A percentile compares a stretch with the other conserved stretches of the same genome.
Conservation (phyloP, 2,329 filamentous ascomycete species). For the Biscogniauxia sp. region DNA sequence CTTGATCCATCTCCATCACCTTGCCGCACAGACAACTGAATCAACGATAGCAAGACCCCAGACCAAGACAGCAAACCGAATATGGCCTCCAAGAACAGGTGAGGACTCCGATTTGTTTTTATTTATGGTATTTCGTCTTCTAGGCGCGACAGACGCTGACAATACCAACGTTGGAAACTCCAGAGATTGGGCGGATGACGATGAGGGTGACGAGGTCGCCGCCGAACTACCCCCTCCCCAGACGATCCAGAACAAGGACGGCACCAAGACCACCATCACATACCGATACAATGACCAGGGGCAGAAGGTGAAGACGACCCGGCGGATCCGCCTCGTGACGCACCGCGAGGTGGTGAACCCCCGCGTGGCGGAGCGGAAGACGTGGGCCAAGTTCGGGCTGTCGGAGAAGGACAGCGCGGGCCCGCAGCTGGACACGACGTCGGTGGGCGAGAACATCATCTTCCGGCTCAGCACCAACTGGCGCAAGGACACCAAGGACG, state of each 20-base stretch:
- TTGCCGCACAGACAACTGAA: not conserved
- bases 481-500: slow-evolving; percentile 84
- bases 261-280: slow-evolving; percentile 91
- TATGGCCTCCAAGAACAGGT: slow-evolving; percentile 26
- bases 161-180: not conserved
- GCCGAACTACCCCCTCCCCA: slow-evolving; percentile 76
- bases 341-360: slow-evolving; percentile 95
- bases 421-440: slow-evolving; percentile 85
- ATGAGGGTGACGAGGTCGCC: slow-evolving; percentile 74
- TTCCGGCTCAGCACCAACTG: slow-evolving; percentile 93
- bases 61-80: slow-evolving; percentile 7
- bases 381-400: slow-evolving; percentile 88
- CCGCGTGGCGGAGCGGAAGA: slow-evolving; percentile 89
- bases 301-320: slow-evolving; percentile 96
- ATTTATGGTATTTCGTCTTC: slow-evolving; percentile 5
- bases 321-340: slow-evolving; percentile 88
- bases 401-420: slow-evolving; percentile 82
- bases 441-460: slow-evolving; percentile 95
- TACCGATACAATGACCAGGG: slow-evolving; percentile 89
- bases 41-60: not conserved
- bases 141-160: not conserved
- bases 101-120: not conserved
- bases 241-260: slow-evolving; percentile 95
- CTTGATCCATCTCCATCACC: slow-evolving; percentile 9
- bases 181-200: slow-evolving; percentile 91